Evolutionary conservation across 2,329 filamentous ascomycete genomes (phyloP).

Genomic region (Lecanosticta acicola): DNA sequence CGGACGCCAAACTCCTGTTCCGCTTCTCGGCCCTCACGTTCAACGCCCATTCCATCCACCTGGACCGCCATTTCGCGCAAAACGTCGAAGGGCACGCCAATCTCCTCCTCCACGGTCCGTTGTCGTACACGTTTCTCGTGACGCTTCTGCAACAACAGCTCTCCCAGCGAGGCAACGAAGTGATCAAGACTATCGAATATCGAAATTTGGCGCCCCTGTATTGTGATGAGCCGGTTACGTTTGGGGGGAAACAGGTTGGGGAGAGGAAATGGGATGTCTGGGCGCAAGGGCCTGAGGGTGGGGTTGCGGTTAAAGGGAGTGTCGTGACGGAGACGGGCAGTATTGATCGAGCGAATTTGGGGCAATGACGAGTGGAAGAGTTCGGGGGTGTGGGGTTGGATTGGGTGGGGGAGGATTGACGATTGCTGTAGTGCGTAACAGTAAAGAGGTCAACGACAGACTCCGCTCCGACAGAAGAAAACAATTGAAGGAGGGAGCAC

Average conservation of each 20-base stretch:
- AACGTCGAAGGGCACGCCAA: slow-evolving; percentile 67
- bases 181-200: slow-evolving; percentile 62
- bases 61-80: slow-evolving; percentile 66
- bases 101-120: slow-evolving; percentile 79
- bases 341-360: slow-evolving; percentile 14
- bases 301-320: slow-evolving; percentile 42
- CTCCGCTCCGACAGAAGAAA: too few species aligned
- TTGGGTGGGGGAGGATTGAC: background rate
- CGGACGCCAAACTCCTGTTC: slow-evolving; percentile 70
- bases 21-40: slow-evolving; percentile 86
- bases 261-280: slow-evolving; percentile 38
- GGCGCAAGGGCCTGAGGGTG: slow-evolving; percentile 38
- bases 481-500: too few species aligned
- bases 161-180: slow-evolving; percentile 29
- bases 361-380: slow-evolving; percentile 1
- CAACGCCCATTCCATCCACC: slow-evolving; percentile 88
- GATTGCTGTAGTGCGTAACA: background rate
- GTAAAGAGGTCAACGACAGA: too few species aligned
- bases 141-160: slow-evolving; percentile 58
- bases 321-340: slow-evolving; percentile 27
- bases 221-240: slow-evolving; percentile 61
- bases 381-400: background rate
- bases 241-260: slow-evolving; percentile 58
- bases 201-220: slow-evolving; percentile 78
- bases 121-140: slow-evolving; percentile 72